Base-by-base conservation (phyloP, 352 stramenopile genomes). In the Pythium aristosporum region DNA sequence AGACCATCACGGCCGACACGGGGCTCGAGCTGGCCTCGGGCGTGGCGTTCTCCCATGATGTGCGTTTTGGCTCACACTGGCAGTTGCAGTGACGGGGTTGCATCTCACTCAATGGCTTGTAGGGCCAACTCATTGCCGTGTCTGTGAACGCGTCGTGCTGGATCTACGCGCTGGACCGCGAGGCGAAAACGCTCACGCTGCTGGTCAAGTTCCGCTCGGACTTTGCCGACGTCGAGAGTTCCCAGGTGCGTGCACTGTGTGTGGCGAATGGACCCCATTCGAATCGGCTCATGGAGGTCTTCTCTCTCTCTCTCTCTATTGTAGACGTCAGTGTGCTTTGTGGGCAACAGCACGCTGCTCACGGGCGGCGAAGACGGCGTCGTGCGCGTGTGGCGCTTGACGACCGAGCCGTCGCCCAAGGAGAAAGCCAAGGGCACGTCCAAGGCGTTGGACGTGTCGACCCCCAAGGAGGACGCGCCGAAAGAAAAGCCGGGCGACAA, bases 341-440 rank as follows among this genome's bases (percentile, higher is more conserved):
- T 93, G 15, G 86, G 84, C n/a, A 88, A 92, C 42, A 67, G 66
- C 4, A 93, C 79, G 16, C 76, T 95, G 25, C 57, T 95, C 13
- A 95, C 86, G 7, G 86, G 86, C n/a, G 86, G 86, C 51, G 84
- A 95, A 57, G 86, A 95, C 54, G 84, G 85, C 25, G 73, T 92
- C 1, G 81, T 95, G 47, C 82, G 86, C 15, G 75, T 89, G n/a
- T 93, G 82, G 84, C 48, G 69, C 3, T 58, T 92, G 15, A 88
- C 63, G 25, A 73, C 61, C 11, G 76, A 89, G n/a, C 67, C 76
- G 6, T 89, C 76, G 7, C 50, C 74, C 11, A 69, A 66, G 1
- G 74, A 91, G 23, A 86, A 86, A 25, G 46, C 57, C 0, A 57
- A 54, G 8, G 79, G 80, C 5, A 82, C 82, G 0, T 69, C 79